Conservation (phyloP, 331 rosid genomes). For the Dryas integrifolia region DNA sequence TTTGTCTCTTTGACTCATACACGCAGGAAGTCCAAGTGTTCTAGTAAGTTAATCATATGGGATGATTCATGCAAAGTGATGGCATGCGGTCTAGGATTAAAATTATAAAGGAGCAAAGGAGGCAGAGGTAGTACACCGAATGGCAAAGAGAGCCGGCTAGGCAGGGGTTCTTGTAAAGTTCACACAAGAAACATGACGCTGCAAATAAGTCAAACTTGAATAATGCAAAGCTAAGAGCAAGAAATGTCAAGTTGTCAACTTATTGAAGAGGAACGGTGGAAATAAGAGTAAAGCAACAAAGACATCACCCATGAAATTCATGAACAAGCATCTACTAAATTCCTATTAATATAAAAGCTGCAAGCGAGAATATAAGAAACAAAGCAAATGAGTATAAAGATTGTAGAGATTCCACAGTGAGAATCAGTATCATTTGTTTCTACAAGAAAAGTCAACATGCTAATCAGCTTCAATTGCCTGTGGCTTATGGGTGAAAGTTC, state of each 20-base stretch:
- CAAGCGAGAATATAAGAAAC: neutral
- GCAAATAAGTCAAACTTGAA: neutral
- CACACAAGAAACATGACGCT: neutral
- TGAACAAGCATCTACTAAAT: neutral
- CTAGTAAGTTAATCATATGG: neutral
- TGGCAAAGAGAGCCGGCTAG: neutral
- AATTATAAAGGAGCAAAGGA: neutral
- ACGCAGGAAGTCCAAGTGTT: neutral
- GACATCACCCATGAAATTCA: neutral
- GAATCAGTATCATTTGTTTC: neutral
- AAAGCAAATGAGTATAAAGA: neutral
- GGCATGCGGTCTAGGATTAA: neutral
- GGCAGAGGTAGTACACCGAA: neutral
- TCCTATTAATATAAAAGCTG: neutral
- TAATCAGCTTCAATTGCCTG: neutral
- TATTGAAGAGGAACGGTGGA: neutral
- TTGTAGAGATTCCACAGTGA: neutral
- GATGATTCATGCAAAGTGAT: neutral
- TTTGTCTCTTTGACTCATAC: conserved; percentile 7
- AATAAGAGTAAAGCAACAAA: neutral
- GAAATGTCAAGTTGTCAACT: neutral
- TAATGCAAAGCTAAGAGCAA: neutral
- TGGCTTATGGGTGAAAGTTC: neutral
- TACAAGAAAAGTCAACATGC: neutral
- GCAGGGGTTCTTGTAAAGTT: neutral